These are phyloP conservation scores for Cystobasidium pallidum DNA, from an alignment of 1,284 basidiomycete genomes.

Conservation along the genomic window DNA sequence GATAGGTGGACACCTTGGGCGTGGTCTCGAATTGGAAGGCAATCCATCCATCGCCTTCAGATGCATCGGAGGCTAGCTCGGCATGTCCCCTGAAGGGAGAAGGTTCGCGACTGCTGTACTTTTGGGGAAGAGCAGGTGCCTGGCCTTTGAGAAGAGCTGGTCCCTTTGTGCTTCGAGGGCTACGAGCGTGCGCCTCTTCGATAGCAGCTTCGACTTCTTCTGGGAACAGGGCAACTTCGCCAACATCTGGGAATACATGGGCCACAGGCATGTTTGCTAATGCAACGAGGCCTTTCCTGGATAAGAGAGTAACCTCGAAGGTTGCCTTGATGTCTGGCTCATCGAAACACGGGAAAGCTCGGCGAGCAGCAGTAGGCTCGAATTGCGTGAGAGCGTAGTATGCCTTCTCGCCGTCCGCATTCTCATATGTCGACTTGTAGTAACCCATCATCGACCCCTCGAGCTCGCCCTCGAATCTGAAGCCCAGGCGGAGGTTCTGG, in stretches of 20 bases:
- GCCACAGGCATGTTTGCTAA: slow-evolving; percentile 75
- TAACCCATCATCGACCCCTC: slow-evolving; percentile 50
- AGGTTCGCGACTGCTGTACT: slow-evolving; percentile 24
- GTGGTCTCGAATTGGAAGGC: slow-evolving; percentile 55
- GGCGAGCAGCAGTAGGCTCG: slow-evolving; percentile 81
- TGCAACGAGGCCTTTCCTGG: slow-evolving; percentile 63
- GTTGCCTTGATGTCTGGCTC: slow-evolving; percentile 91
- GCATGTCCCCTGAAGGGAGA: slow-evolving; percentile 25
- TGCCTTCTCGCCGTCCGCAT: slow-evolving; percentile 45
- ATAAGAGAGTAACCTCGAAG: slow-evolving; percentile 80
- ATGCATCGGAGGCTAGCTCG: slow-evolving; percentile 44
- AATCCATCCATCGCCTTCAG: slow-evolving; percentile 54
- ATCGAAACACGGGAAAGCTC: slow-evolving; percentile 71
- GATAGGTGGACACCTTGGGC: slow-evolving; percentile 79
- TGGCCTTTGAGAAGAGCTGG: slow-evolving; percentile 5
- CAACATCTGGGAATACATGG: slow-evolving; percentile 38
- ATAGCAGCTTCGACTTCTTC: slow-evolving; percentile 36
- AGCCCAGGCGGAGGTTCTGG: slow-evolving; percentile 46
- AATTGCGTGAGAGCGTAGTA: slow-evolving; percentile 56
- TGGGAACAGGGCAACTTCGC: slow-evolving; percentile 43
- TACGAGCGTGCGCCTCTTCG: slow-evolving; percentile 27
- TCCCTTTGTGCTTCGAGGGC: slow-evolving; percentile 7
- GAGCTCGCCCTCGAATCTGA: slow-evolving; percentile 48
- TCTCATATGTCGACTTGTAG: slow-evolving; percentile 49
- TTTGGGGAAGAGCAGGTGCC: background rate